phyloP scores from a whole-genome alignment of 176 grass and related monocot genomes.

The Musa troglodytarum region DNA sequence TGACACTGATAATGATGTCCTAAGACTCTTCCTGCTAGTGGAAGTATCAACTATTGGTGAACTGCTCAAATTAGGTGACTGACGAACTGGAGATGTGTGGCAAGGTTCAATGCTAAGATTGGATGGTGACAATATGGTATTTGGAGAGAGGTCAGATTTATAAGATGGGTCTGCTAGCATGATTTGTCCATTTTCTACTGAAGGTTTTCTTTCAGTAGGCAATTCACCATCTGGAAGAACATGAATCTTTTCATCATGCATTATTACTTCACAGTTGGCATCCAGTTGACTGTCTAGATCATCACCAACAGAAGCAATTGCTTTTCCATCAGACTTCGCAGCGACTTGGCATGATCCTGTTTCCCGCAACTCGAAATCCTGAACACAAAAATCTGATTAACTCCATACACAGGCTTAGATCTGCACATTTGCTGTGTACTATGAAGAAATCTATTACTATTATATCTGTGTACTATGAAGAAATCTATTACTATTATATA shows the following conservation, averaged over 20 bases:
- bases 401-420: no score
- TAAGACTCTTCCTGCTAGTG: conserved; percentile 33
- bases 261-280: neutral
- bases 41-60: conserved; percentile 26
- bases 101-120: conserved; percentile 28
- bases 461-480: no score
- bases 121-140: neutral
- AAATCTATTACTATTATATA: conserved; percentile 9
- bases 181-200: neutral
- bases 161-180: neutral
- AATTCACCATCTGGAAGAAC: neutral
- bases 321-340: no score
- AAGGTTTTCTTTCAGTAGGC: neutral
- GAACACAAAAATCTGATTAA: no score
- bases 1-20: conserved; percentile 30
- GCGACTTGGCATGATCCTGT: no score
- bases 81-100: conserved; percentile 6
- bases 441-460: no score
- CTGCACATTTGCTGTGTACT: no score
- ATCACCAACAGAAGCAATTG: neutral
- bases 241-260: neutral
- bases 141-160: neutral
- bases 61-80: conserved; percentile 9
- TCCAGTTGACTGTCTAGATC: neutral
- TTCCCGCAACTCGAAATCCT: no score